phyloP scores from a whole-genome alignment of 768 basidiomycete genomes.

The Rhizopogon salebrosus region DNA sequence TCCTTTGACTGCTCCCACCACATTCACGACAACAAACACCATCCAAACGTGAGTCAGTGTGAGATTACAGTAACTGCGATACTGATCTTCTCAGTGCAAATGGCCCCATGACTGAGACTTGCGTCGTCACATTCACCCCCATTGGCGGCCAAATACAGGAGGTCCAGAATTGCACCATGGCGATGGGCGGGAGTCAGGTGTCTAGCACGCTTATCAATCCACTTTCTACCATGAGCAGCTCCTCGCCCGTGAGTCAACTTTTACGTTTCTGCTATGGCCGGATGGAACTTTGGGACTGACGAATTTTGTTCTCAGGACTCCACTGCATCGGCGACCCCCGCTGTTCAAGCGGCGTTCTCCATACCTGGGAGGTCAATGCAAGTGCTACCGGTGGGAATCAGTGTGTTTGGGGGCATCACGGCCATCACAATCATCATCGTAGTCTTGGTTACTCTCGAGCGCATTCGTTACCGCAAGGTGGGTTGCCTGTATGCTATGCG shows the following conservation, averaged over 20 bases:
- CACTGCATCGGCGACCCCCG: conserved; percentile 27
- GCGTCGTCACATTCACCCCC: conserved; percentile 50
- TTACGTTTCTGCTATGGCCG: conserved; percentile 1
- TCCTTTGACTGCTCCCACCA: conserved; percentile 26
- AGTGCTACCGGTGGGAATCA: conserved; percentile 79
- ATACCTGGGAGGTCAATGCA: conserved; percentile 70
- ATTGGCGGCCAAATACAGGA: conserved; percentile 50
- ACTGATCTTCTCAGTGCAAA: conserved; percentile 30
- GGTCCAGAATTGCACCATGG: conserved; percentile 46
- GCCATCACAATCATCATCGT: conserved; percentile 80
- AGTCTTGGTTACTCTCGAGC: conserved; percentile 80
- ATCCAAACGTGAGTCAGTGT: conserved; percentile 36
- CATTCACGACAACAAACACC: conserved; percentile 30
- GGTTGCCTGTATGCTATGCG: conserved; percentile 12
- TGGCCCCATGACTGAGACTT: conserved; percentile 53
- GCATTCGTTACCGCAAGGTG: conserved; percentile 83
- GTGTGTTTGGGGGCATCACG: conserved; percentile 81
- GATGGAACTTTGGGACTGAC: neutral
- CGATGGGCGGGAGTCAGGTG: conserved; percentile 17
- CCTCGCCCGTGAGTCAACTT: conserved; percentile 15
- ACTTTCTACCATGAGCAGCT: conserved; percentile 9
- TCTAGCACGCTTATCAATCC: conserved; percentile 10
- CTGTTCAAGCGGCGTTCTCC: conserved; percentile 37
- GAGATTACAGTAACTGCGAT: neutral
- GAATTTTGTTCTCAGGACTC: conserved; percentile 16